Evolutionary conservation across 371 early-diverging fungal genomes (phyloP), one percentile per base, ranked within the genome.

Genomic region (Chytridium lagenaria): DNA sequence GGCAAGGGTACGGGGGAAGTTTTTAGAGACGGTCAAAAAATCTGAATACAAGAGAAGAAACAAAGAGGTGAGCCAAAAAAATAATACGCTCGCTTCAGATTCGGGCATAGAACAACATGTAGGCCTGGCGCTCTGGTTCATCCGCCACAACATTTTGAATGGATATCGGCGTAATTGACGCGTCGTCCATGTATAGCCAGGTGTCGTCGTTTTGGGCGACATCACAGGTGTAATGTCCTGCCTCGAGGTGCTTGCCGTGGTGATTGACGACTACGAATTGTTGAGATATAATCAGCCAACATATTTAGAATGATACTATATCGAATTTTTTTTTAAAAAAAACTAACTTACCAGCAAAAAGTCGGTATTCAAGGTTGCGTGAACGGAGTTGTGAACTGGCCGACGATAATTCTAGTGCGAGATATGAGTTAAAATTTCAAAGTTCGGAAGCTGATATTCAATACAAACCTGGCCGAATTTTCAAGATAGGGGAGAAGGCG

Each of bases 181-280:
- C 90, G 80, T 98, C 98, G 80, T 98, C 96, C 64, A 95, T 91
- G 69, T 90, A 93, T 65, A 95, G 87, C 98, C 97, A 98, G 79
- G 90, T 88, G 40, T 88, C 88, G 70, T 87, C 85, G 71, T 92
- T 84, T 57, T 79, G 71, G 68, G 79, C 78, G 30, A 99, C 89
- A 81, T 95, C 95, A 83, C 96, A 96, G 1, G 98, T 99, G 81
- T 99, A 99, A 78, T 99, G 99, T 3, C 99, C 99, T 44, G 96
- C 98, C 15, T 88, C 90, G 33, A 97, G 94, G 33, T 86, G 85
- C 67, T 84, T 80, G 19, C 99, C 98, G 79, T 97, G 99, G 81
- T 99, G 99, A 81, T 98, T 94, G 7, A 99, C 94, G 52, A 95
- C 96, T 80, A 83, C 75, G 3, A 52, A 10, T 22, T 55, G n/a